Evolutionary conservation across 2,329 filamentous ascomycete species (phyloP), one percentile per base, ranked within the genome.

Genomic region (Colletotrichum sp.): DNA sequence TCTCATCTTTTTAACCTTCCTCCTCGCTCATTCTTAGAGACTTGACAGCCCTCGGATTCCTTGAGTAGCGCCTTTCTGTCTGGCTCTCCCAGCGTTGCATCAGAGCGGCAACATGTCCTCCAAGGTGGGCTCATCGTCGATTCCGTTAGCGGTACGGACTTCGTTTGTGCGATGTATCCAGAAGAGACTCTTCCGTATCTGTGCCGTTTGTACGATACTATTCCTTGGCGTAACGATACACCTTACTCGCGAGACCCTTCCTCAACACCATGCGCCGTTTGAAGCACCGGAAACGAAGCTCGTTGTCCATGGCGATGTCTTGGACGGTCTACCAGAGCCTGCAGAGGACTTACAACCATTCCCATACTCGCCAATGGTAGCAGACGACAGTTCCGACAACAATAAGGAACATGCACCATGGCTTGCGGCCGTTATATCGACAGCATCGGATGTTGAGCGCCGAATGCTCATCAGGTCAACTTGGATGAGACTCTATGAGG

Each of bases 401-500:
- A 34, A 1, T 21, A 8, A 3, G 16, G 16, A 10, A 24, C 63
- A 39, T 6, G 64, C 74, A 4, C 80, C 82, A 3, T 83, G 82
- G 82, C 78, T 83, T 16, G 79, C 79, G 10, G 80, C 81, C 15
- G 81, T 83, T 64, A 83, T 83, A 32, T 81, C 80, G 15, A 73
- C 82, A 7, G 82, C 82, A 1, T 75, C 71, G 21, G 82, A 83
- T 44, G 72, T 78, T 16, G 78, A 82, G n/a, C 79, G 79, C 4
- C 79, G 82, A 18, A 82, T 80, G 78, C 75, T 82, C 30, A 84
- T 84, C 13, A 78, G 83, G 9, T 80, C 79, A 4, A 82, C 82
- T 10, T 83, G 83, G 83, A 83, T 83, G 81, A 77, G 75, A 7
- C 74, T 83, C 9, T 84, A 79, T 73, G 57, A 75, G 39, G 78